A percentile compares a stretch with the other conserved stretches of the same genome.
Evolutionary conservation across 768 basidiomycete genomes (phyloP).

Genomic region (Hygrophorus pudorinus): DNA sequence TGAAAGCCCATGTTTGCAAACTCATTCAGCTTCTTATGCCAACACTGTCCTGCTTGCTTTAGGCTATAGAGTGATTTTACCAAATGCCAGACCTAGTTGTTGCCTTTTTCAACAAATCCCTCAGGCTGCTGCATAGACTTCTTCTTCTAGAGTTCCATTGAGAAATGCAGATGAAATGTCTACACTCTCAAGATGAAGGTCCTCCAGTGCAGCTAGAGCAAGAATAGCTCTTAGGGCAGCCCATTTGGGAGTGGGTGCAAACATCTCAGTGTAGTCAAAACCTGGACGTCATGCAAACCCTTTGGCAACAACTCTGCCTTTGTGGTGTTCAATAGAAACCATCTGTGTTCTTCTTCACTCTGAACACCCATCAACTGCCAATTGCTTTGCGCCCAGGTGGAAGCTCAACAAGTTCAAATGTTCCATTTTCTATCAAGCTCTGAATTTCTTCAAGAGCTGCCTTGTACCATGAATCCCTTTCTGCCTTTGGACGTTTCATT

Average conservation of each 20-base stretch:
- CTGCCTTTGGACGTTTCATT: too few species aligned
- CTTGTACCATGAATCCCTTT: too few species aligned
- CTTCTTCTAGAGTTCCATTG: constrained; percentile 19
- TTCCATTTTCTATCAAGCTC: too few species aligned
- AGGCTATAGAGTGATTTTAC: constrained; percentile 32
- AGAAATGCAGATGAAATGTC: constrained; percentile 26
- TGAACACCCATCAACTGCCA: too few species aligned
- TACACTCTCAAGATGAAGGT: constrained; percentile 20
- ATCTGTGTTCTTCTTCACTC: constrained; percentile 23
- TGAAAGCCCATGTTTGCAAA: constrained; percentile 15
- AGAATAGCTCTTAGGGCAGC: constrained; percentile 18
- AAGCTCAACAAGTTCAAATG: too few species aligned
- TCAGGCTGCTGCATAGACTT: constrained; percentile 23
- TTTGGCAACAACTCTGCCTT: constrained; percentile 33
- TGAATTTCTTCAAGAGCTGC: too few species aligned
- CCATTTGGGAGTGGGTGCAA: constrained; percentile 16
- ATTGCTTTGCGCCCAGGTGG: too few species aligned
- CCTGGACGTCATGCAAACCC: constrained; percentile 28
- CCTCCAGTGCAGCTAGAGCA: constrained; percentile 20
- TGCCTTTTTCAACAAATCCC: constrained; percentile 13
- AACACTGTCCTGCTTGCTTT: constrained; percentile 31
- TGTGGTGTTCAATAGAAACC: constrained; percentile 29
- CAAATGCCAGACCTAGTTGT: constrained; percentile 13
- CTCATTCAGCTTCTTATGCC: constrained; percentile 11
- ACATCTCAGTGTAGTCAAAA: constrained; percentile 28